phyloP scores from a whole-genome alignment of 2,329 filamentous ascomycete species.

The Aspergillus pseudoterreus region DNA sequence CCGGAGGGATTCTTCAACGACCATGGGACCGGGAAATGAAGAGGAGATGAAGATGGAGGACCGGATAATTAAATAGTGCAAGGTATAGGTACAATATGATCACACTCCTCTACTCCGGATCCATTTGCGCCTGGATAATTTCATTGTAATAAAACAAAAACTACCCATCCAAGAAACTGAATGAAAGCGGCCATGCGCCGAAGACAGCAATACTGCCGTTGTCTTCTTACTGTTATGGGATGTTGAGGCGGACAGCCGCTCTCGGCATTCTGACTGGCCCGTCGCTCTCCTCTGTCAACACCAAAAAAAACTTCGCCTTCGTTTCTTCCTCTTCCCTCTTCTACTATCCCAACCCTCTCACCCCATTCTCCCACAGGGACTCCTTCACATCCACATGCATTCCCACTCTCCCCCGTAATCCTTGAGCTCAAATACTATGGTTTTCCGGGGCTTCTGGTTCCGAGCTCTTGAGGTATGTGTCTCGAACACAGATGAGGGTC shows the following conservation, averaged over 20 bases:
- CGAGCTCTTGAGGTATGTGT: slow-evolving; percentile 33
- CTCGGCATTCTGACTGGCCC: too few relatives aligned
- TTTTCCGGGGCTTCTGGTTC: slow-evolving; percentile 26
- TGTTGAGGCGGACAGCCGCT: too few relatives aligned
- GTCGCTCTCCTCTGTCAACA: too few relatives aligned
- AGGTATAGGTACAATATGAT: background rate
- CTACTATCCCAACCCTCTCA: too few relatives aligned
- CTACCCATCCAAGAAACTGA: too few relatives aligned
- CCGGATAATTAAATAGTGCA: background rate
- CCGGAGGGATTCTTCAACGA: background rate
- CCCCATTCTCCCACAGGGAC: too few relatives aligned
- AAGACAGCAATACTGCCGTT: too few relatives aligned
- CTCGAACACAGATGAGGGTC: background rate
- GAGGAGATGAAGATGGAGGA: background rate
- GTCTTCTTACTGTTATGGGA: too few relatives aligned
- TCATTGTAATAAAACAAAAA: background rate
- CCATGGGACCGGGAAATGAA: background rate
- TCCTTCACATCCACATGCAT: background rate
- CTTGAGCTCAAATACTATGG: slow-evolving; percentile 14
- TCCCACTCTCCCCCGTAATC: background rate
- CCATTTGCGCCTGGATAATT: background rate
- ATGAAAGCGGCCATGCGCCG: background rate
- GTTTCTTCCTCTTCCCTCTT: too few relatives aligned
- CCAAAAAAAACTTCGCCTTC: too few relatives aligned
- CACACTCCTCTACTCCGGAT: background rate